Percentiles rank a stretch among this genome's conserved stretches.
Conservation (phyloP, 805 yeast species). For the Candida railenensis region DNA sequence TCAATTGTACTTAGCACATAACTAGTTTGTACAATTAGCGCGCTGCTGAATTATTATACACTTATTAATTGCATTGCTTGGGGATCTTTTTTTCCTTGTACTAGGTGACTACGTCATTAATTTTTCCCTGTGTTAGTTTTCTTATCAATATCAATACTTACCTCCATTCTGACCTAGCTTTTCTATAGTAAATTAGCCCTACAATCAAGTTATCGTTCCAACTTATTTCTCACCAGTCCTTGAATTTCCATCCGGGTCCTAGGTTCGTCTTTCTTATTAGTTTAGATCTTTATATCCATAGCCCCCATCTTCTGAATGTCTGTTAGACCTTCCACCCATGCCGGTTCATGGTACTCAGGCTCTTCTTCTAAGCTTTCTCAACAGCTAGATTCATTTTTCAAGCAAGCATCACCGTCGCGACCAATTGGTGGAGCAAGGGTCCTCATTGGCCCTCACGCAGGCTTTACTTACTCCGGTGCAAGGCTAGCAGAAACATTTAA, state of each 20-base stretch:
- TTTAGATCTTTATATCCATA: no score
- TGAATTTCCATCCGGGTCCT: no score
- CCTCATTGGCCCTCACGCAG: constrained; percentile 71
- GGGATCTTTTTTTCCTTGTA: not conserved
- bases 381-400: constrained; percentile 52
- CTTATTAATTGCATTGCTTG: no score
- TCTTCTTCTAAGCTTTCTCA: constrained; percentile 39
- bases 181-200: no score
- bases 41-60: not conserved
- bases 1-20: not conserved
- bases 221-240: no score
- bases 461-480: constrained; percentile 77
- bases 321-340: constrained; percentile 72
- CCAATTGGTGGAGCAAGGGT: constrained; percentile 37
- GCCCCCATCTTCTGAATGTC: constrained; percentile 3
- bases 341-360: constrained; percentile 85
- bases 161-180: no score
- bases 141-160: no score
- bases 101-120: not conserved
- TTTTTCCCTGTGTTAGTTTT: not conserved
- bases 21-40: not conserved
- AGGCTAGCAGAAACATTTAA: constrained; percentile 76
- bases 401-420: constrained; percentile 36
- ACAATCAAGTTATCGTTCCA: no score
- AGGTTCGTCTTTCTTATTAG: not conserved